A percentile compares a stretch with the other conserved stretches of the same genome.
phyloP scores from a whole-genome alignment of 2,329 filamentous ascomycete species.

The Aureobasidium sp. region DNA sequence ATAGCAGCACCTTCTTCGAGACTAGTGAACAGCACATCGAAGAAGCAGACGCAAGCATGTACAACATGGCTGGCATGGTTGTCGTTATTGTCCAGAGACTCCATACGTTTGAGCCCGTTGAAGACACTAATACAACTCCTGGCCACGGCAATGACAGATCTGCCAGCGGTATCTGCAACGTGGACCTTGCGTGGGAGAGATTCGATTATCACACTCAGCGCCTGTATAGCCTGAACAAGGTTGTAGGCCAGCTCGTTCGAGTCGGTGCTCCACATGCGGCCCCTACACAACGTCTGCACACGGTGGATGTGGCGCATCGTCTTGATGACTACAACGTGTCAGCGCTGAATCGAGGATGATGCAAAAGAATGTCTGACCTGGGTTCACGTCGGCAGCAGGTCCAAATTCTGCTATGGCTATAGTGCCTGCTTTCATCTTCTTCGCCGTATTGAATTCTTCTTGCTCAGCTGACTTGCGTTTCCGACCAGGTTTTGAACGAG shows the following conservation, averaged over 20 bases:
- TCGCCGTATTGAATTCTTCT: neutral
- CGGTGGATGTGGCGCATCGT: conserved; percentile 23
- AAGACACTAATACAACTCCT: conserved; percentile 32
- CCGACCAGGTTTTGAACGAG: neutral
- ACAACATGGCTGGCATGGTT: neutral
- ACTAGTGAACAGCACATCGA: conserved; percentile 15
- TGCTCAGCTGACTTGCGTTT: neutral
- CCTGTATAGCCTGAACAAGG: conserved; percentile 19
- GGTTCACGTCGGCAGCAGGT: neutral
- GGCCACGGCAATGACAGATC: conserved; percentile 21
- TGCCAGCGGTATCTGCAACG: conserved; percentile 10
- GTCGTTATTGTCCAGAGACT: neutral
- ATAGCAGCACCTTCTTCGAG: conserved; percentile 19
- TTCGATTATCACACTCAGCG: conserved; percentile 19
- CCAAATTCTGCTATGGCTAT: neutral
- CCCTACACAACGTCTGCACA: conserved; percentile 21
- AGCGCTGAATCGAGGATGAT: neutral
- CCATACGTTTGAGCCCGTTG: conserved; percentile 21
- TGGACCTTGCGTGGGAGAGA: conserved; percentile 13
- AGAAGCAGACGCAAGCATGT: conserved; percentile 4
- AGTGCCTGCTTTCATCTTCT: neutral
- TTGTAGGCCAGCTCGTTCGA: conserved; percentile 20
- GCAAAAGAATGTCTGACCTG: neutral
- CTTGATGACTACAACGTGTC: neutral
- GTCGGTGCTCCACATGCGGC: conserved; percentile 14